phyloP scores from a whole-genome alignment of 2,329 filamentous ascomycete genomes.

The Trichoderma gracile region DNA sequence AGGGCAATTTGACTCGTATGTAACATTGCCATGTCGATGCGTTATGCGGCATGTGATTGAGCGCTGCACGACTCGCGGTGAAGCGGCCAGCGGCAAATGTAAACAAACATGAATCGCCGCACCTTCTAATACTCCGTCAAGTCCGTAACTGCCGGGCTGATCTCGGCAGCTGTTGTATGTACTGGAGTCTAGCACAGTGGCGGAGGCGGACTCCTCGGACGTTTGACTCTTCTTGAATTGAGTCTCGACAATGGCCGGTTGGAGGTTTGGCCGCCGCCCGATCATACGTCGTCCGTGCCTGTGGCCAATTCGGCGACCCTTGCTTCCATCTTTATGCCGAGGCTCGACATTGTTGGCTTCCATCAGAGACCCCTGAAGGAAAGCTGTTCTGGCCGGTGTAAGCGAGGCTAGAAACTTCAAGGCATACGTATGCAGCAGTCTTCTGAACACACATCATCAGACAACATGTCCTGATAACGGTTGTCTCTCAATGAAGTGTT shows the following conservation, averaged over 20 bases:
- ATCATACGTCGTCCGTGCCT: not conserved
- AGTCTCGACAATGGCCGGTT: not conserved
- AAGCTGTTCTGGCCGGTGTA: not conserved
- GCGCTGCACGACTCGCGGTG: constrained; percentile 6
- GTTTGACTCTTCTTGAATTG: not conserved
- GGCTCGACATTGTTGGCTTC: not conserved
- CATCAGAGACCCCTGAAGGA: not conserved
- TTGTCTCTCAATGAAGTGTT: not conserved
- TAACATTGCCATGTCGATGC: constrained; percentile 1
- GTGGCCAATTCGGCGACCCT: not conserved
- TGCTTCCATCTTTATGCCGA: not conserved
- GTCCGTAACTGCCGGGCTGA: not conserved
- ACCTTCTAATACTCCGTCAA: not conserved
- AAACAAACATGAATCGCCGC: constrained; percentile 9
- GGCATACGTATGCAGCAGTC: not conserved
- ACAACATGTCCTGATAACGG: not conserved
- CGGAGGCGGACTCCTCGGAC: not conserved
- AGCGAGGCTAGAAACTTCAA: not conserved
- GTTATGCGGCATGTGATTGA: not conserved
- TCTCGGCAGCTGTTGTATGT: constrained; percentile 1
- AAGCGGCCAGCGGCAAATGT: not conserved
- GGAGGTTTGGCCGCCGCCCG: too few species aligned
- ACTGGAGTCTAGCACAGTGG: not conserved
- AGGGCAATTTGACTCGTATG: too few species aligned
- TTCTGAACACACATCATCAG: not conserved